These are phyloP conservation scores for Pugionium cornutum DNA, from an alignment of 345 rosid species.

Conservation along the genomic window DNA sequence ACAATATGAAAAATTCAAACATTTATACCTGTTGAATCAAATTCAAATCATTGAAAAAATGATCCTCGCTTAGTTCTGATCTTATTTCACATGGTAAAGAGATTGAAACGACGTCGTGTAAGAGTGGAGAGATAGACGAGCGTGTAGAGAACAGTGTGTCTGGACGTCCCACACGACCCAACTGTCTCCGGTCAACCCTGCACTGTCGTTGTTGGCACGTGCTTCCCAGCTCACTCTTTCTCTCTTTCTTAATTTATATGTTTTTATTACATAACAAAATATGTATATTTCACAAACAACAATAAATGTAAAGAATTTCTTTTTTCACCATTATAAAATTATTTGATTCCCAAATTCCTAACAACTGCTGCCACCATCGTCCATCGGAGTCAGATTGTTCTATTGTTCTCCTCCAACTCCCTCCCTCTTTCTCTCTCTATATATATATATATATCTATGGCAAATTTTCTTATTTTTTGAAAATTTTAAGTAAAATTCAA, in stretches of 20 bases:
- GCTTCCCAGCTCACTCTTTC: slow-evolving; percentile 38
- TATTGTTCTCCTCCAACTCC: too few relatives aligned
- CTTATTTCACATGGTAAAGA: neutral
- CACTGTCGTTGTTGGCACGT: slow-evolving; percentile 41
- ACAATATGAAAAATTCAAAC: too few relatives aligned
- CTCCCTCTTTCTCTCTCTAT: too few relatives aligned
- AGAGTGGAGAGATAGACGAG: slow-evolving; percentile 16
- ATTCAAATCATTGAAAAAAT: too few relatives aligned
- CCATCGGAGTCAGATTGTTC: too few relatives aligned
- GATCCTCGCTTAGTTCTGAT: too few relatives aligned
- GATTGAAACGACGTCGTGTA: neutral
- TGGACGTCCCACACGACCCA: slow-evolving; percentile 28
- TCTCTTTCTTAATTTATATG: slow-evolving; percentile 1
- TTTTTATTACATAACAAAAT: neutral
- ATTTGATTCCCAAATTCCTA: slow-evolving; percentile 38
- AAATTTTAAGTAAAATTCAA: too few relatives aligned
- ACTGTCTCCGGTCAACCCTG: slow-evolving; percentile 43
- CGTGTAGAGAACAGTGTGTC: slow-evolving; percentile 25
- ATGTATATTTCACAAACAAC: slow-evolving; percentile 11
- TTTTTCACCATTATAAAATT: slow-evolving; percentile 2
- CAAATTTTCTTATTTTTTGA: too few relatives aligned
- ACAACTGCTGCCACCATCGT: slow-evolving; percentile 30
- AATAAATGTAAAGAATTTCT: neutral
- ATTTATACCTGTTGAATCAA: too few relatives aligned
- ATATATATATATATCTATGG: too few relatives aligned